phyloP scores from a whole-genome alignment of 2,329 filamentous ascomycete genomes.

The Chaetomiaceae sp. region DNA sequence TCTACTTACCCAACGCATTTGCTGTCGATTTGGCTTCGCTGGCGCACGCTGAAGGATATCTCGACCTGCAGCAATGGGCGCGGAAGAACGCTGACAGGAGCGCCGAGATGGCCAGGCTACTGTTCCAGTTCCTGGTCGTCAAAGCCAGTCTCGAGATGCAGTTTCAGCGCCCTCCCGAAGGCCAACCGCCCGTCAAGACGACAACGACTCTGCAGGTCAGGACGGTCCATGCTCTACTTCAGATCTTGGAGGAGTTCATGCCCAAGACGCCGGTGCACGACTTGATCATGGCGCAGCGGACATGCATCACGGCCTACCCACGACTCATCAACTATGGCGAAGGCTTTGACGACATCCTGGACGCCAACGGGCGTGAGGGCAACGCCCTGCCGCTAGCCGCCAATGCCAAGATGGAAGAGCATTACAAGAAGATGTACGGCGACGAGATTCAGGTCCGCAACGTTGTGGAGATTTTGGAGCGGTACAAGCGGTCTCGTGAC shows the following conservation, averaged over 20 bases:
- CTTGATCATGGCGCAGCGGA: conserved; percentile 73
- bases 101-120: conserved; percentile 60
- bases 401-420: conserved; percentile 89
- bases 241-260: conserved; percentile 68
- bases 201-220: conserved; percentile 76
- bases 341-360: conserved; percentile 85
- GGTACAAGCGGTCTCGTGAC: conserved; percentile 82
- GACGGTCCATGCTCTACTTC: conserved; percentile 74
- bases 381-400: conserved; percentile 74
- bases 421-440: conserved; percentile 97
- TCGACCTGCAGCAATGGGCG: conserved; percentile 78
- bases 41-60: conserved; percentile 71
- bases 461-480: conserved; percentile 76
- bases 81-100: conserved; percentile 61
- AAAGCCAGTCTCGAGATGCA: conserved; percentile 77
- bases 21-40: conserved; percentile 81
- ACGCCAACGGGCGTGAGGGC: conserved; percentile 73
- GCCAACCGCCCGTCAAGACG: conserved; percentile 47
- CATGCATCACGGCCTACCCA: conserved; percentile 88
- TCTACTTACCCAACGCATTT: conserved; percentile 74
- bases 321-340: conserved; percentile 94
- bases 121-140: conserved; percentile 75
- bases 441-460: conserved; percentile 80
- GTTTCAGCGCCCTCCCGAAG: conserved; percentile 64
- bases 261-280: conserved; percentile 56